These are phyloP conservation scores for Oryza rufipogon DNA, from an alignment of 176 grass and related monocot genomes.

Conservation along the genomic window DNA sequence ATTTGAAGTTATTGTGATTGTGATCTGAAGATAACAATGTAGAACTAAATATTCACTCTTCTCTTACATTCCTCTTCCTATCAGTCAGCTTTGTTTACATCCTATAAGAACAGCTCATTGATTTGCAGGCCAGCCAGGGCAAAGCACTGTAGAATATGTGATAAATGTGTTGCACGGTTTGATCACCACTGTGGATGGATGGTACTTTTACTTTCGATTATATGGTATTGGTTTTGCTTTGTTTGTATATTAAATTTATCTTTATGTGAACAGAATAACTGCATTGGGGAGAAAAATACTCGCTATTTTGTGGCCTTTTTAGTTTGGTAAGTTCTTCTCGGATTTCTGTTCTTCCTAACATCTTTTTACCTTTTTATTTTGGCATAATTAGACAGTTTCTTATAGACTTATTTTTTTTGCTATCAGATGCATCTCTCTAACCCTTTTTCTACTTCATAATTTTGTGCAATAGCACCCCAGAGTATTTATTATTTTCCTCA, in stretches of 20 bases:
- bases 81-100: slow-evolving; percentile 31
- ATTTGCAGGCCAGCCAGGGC: slow-evolving; percentile 89
- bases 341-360: slow-evolving; percentile 20
- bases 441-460: slow-evolving; percentile 4
- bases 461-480: not conserved
- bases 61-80: slow-evolving; percentile 17
- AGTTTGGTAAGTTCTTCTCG: slow-evolving; percentile 73
- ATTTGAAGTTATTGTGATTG: slow-evolving; percentile 27
- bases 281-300: slow-evolving; percentile 98
- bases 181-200: slow-evolving; percentile 99
- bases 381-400: not conserved
- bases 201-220: slow-evolving; percentile 53
- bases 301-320: slow-evolving; percentile 96
- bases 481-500: not conserved
- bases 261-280: slow-evolving; percentile 84
- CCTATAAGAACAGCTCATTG: slow-evolving; percentile 44
- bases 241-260: slow-evolving; percentile 43
- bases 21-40: slow-evolving; percentile 14
- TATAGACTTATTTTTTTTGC: not conserved
- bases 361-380: slow-evolving; percentile 28
- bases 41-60: not conserved
- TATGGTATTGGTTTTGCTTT: slow-evolving; percentile 30
- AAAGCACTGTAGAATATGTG: slow-evolving; percentile 96
- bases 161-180: slow-evolving; percentile 96
- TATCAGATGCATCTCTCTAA: not conserved